A percentile compares a stretch with the other conserved stretches of the same genome.
Evolutionary conservation across 768 basidiomycete species (phyloP).

Genomic region (Tylopilus subfusipes): DNA sequence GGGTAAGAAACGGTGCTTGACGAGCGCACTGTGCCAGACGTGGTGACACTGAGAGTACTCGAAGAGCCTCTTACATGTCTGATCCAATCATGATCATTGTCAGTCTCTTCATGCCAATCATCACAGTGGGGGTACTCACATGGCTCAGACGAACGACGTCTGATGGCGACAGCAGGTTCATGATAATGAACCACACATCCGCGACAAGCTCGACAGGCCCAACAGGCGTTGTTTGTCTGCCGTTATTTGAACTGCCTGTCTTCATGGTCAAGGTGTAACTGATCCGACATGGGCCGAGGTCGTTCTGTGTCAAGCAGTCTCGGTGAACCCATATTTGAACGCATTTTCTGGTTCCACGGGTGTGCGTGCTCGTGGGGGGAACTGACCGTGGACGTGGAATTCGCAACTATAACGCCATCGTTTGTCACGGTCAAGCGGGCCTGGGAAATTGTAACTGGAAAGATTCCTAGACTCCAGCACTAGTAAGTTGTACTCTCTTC

Average conservation of each 20-base stretch:
- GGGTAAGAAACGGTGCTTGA: constrained; percentile 22
- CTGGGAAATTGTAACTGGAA: too few species aligned
- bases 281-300: background rate
- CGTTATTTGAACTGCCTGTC: background rate
- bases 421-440: constrained; percentile 7
- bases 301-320: background rate
- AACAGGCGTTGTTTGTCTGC: background rate
- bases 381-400: constrained; percentile 6
- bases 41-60: constrained; percentile 23
- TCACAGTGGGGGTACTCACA: constrained; percentile 15
- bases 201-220: constrained; percentile 19
- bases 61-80: constrained; percentile 28
- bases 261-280: background rate
- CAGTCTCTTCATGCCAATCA: background rate
- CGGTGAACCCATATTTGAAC: constrained; percentile 8
- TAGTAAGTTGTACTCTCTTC: too few species aligned
- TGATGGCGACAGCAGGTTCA: constrained; percentile 25
- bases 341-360: constrained; percentile 3
- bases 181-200: constrained; percentile 30
- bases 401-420: constrained; percentile 23
- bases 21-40: constrained; percentile 27
- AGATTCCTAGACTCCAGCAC: too few species aligned
- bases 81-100: background rate
- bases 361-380: background rate
- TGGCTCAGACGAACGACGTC: constrained; percentile 25